Evolutionary conservation across 1,139 yeast species (phyloP), one percentile per base, ranked within the genome.

Genomic region (Diutina sp.): DNA sequence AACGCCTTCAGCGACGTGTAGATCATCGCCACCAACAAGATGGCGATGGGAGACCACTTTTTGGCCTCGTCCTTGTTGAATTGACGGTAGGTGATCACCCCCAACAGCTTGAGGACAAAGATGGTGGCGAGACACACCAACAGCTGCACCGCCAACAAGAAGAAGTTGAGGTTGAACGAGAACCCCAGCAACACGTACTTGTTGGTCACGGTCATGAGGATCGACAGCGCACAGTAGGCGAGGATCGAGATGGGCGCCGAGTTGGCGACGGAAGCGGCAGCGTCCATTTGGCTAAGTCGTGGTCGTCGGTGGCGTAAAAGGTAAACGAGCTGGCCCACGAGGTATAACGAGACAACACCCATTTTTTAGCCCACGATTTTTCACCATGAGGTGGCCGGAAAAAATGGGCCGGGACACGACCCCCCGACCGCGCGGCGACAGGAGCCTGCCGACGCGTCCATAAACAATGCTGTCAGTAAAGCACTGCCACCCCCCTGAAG

Each of bases 141-240:
- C 46, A 91, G 82, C 75, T 90, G 96, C 51, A 85, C 82, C 35
- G 89, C 88, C 69, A 95, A 78, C 68, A 93, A 79, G 66, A 93
- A 85, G 69, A 90, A 90, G 76, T 90, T 90, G 80, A 93, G 82
- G 78, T 91, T 93, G 79, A 93, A 93, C 57, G 79, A 72, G 61
- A 80, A 79, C 53, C 91, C 93, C 55, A 91, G 85, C 59, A 93
- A 85, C 60, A 93, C 98, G 69, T 84, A 90, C 74, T 93, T 93
- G 79, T 93, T 93, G 60, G 98, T 91, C 61, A 91, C 89, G n/a
- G 99, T 93, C 99, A 93, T 93, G 71, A 91, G 74, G 65, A 93
- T 91, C 29, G 98, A 93, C 35, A 98, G 87, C 59, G 81, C 79
- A 78, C 98, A 93, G 82, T 93, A 93, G 50, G 90, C 80, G 61